Percentiles rank a stretch among this genome's conserved stretches.
Evolutionary conservation across 495 filamentous ascomycete species (phyloP).

Genomic region (Rostrohypoxylon terebratum): DNA sequence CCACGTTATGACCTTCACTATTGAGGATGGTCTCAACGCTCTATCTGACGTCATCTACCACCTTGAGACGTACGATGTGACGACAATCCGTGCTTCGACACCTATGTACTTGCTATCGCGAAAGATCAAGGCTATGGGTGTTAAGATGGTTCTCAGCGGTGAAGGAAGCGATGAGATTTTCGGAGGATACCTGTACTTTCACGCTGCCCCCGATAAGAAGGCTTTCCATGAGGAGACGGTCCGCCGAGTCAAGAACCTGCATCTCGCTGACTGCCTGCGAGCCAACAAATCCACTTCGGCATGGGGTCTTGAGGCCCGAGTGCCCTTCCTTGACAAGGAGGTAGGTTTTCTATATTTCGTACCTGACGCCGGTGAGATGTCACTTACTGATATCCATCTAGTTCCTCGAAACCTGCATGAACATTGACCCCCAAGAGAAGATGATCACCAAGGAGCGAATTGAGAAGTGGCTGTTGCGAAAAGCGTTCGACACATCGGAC

Average conservation of each 20-base stretch:
- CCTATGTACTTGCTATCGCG: slow-evolving; percentile 97
- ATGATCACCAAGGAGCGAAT: slow-evolving; percentile 91
- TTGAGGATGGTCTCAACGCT: slow-evolving; percentile 95
- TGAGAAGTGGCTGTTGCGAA: slow-evolving; percentile 97
- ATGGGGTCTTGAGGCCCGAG: slow-evolving; percentile 97
- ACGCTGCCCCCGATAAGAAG: slow-evolving; percentile 87
- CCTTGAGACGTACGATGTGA: slow-evolving; percentile 97
- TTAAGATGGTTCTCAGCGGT: slow-evolving; percentile 98
- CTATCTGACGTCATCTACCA: slow-evolving; percentile 97
- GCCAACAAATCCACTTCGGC: slow-evolving; percentile 99
- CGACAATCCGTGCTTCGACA: slow-evolving; percentile 96
- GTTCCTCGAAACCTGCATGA: slow-evolving; percentile 92
- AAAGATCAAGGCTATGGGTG: slow-evolving; percentile 98
- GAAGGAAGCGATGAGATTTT: slow-evolving; percentile 98
- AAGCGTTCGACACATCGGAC: slow-evolving; percentile 93
- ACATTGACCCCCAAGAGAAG: slow-evolving; percentile 92
- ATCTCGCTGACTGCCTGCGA: slow-evolving; percentile 92
- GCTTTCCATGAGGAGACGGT: slow-evolving; percentile 96
- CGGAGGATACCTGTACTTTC: slow-evolving; percentile 98
- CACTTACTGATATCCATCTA: slow-evolving; percentile 50
- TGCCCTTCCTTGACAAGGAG: slow-evolving; percentile 96
- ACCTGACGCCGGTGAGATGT: neutral
- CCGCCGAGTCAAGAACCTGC: slow-evolving; percentile 91
- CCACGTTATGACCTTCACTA: slow-evolving; percentile 96
- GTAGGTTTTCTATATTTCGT: slow-evolving; percentile 50